Conservation (phyloP, 495 filamentous ascomycete genomes). For the Extremus antarcticus region DNA sequence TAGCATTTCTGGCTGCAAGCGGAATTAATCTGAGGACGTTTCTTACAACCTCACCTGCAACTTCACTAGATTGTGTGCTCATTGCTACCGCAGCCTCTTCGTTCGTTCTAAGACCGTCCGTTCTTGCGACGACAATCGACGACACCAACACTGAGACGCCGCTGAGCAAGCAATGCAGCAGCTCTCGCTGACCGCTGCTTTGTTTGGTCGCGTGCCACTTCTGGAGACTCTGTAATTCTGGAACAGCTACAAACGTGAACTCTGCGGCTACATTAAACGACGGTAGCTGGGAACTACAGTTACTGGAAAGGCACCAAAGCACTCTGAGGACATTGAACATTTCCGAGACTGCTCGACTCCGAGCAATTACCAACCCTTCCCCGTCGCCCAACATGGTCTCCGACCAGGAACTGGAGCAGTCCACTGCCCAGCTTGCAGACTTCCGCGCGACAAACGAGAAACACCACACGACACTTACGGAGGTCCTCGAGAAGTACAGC, state of each 20-base stretch:
- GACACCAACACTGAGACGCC: not conserved
- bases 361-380: not conserved
- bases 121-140: too few relatives aligned
- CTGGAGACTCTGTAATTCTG: too few relatives aligned
- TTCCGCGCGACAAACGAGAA: constrained; percentile 3
- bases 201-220: not conserved
- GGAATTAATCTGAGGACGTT: not conserved
- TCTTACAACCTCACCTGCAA: not conserved
- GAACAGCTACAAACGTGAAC: too few relatives aligned
- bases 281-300: too few relatives aligned
- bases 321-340: too few relatives aligned
- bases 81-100: too few relatives aligned
- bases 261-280: too few relatives aligned
- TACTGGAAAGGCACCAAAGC: too few relatives aligned
- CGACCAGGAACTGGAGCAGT: constrained; percentile 10
- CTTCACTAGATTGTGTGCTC: too few relatives aligned
- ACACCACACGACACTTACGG: constrained; percentile 7
- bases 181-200: not conserved
- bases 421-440: constrained; percentile 10
- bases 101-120: too few relatives aligned
- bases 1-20: too few relatives aligned
- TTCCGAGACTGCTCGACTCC: not conserved
- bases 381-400: constrained; percentile 12
- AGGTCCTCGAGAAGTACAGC: constrained; percentile 20
- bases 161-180: not conserved